Conservation (phyloP, 2,329 filamentous ascomycete genomes). For the Sporothrix pallida region DNA sequence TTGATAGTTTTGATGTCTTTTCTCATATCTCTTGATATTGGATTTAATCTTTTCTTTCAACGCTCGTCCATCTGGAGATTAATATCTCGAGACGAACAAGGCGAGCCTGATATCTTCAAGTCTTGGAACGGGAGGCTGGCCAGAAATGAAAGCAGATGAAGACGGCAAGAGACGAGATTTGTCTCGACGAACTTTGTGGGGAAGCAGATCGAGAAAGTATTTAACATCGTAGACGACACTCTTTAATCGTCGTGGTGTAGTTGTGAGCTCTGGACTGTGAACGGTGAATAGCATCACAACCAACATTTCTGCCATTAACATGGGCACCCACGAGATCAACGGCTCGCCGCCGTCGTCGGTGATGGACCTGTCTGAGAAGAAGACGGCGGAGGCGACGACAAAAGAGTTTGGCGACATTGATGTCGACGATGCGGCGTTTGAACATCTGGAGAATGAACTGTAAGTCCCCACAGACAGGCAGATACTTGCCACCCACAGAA, state of each 20-base stretch:
- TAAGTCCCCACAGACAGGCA: not conserved
- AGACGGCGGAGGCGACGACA: slow-evolving; percentile 33
- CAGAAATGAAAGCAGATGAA: not conserved
- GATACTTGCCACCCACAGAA: no score
- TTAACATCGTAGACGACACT: not conserved
- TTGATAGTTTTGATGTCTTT: not conserved
- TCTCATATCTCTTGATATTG: not conserved
- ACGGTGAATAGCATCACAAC: no score
- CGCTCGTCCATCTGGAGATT: slow-evolving; percentile 5
- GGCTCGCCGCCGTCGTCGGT: slow-evolving; percentile 23
- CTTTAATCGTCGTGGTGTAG: no score
- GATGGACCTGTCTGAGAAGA: slow-evolving; percentile 35
- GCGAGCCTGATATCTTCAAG: not conserved
- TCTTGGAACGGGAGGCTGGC: not conserved
- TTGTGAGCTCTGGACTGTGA: no score
- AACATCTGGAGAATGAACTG: slow-evolving; percentile 30
- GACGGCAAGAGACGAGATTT: not conserved
- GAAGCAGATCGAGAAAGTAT: slow-evolving; percentile 16
- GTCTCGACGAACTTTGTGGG: slow-evolving; percentile 19
- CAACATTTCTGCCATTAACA: no score
- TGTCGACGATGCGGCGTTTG: slow-evolving; percentile 26
- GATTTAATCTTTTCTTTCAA: not conserved
- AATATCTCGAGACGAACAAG: slow-evolving; percentile 6
- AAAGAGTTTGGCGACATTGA: not conserved
- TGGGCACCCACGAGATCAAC: slow-evolving; percentile 9